These are phyloP conservation scores for Nannochloropsis granulata DNA, from an alignment of 108 stramenopile genomes.

Conservation along the genomic window DNA sequence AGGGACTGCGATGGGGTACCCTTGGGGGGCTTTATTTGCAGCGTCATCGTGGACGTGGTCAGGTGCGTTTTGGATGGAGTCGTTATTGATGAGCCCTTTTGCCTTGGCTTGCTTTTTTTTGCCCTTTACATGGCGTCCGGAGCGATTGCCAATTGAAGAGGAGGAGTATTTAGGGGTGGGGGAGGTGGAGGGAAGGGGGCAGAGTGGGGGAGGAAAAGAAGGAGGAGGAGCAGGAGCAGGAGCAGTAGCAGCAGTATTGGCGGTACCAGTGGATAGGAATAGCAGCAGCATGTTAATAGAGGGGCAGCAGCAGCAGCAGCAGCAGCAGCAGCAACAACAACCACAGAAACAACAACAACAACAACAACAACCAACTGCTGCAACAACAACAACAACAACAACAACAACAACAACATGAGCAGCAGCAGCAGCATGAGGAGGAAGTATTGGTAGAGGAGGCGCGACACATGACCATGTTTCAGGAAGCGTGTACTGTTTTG, in stretches of 20 bases:
- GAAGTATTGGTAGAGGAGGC: neutral
- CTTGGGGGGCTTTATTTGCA: constrained; percentile 29
- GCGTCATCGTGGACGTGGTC: constrained; percentile 18
- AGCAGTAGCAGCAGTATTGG: no score
- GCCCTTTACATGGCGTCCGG: neutral
- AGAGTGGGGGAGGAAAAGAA: no score
- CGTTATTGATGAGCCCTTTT: constrained; percentile 27
- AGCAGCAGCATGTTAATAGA: no score
- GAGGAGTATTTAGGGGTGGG: neutral
- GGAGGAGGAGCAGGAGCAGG: no score
- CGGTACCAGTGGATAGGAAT: no score
- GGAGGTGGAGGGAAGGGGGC: no score
- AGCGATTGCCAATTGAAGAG: neutral
- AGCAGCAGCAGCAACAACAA: neutral
- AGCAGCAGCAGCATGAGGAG: neutral
- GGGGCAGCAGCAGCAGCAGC: no score
- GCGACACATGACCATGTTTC: neutral
- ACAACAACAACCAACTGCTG: no score
- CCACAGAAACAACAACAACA: no score
- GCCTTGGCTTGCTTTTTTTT: constrained; percentile 15
- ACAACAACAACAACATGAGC: no score
- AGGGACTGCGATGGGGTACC: constrained; percentile 41
- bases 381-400: no score
- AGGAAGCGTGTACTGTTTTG: neutral
- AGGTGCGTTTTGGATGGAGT: constrained; percentile 38